Evolutionary conservation across 805 yeast species (phyloP).

Genomic region (Metschnikowia borealis): DNA sequence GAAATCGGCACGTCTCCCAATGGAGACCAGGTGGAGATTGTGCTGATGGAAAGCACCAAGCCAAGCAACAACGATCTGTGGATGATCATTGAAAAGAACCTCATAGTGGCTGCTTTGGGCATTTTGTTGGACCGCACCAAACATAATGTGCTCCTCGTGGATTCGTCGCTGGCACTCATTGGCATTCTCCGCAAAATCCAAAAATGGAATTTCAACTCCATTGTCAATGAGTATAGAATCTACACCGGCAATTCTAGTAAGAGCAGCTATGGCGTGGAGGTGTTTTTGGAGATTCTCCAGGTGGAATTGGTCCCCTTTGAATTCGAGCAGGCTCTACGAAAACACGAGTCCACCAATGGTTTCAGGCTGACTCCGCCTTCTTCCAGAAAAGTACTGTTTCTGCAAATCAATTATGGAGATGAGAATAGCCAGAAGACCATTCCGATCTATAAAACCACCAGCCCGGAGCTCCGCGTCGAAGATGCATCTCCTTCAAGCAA

Average conservation of each 20-base stretch:
- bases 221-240: conserved; percentile 79
- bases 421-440: not conserved
- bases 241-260: conserved; percentile 61
- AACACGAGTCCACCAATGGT: not conserved
- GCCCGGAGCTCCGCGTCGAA: not conserved
- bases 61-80: conserved; percentile 51
- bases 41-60: conserved; percentile 21
- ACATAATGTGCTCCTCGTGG: conserved; percentile 72
- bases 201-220: conserved; percentile 84
- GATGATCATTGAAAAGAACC: conserved; percentile 68
- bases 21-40: conserved; percentile 19
- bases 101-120: conserved; percentile 64
- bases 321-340: conserved; percentile 24
- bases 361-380: not conserved
- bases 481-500: not conserved
- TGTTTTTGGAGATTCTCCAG: conserved; percentile 70
- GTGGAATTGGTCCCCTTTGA: conserved; percentile 46
- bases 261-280: conserved; percentile 75
- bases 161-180: conserved; percentile 71
- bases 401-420: conserved; percentile 1
- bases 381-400: conserved; percentile 4
- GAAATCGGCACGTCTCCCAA: conserved; percentile 13
- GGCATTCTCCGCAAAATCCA: conserved; percentile 80
- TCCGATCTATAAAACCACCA: not conserved
- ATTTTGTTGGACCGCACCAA: conserved; percentile 57